Evolutionary conservation across 169 alveolate species (phyloP), one percentile per base, ranked within the genome.

Genomic region (Fabrea salina): DNA sequence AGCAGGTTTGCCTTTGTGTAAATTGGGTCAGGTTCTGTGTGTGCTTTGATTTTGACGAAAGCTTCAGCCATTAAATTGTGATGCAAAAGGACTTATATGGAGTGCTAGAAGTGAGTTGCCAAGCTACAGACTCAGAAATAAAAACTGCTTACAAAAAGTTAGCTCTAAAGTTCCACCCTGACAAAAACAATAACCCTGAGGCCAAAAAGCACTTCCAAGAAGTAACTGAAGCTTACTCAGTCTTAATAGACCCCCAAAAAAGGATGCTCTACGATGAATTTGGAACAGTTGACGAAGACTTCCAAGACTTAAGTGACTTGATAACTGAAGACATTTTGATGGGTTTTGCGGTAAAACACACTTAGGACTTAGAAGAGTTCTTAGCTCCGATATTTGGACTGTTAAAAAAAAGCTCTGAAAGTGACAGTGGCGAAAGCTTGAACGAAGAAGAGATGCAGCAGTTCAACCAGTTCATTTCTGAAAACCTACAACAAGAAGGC

Each of bases 131-230:
- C 43, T 75, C 89, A 58, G 95, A 92, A 57, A 90, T 93, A 5
- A 91, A 92, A 67, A 87, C 83, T 74, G 92, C 93, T 11, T 92
- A 88, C 83, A 80, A 93, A 51, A 80, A 81, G 53, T 67, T 91
- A 4, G 92, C 90, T 0, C 76, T 89, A 22, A 80, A 80, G 53
- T 68, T 83, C 40, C 98, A 95, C 64, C 97, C 98, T 2, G 98
- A 93, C 75, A 95, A 95, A 79, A 92, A 92, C 50, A 89, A 84
- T 86, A 94, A 86, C 61, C 90, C 86, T 22, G 43, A 80, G 30
- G 93, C 95, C 40, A 79, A 79, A 32, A 91, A 80, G 51, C 89
- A 87, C 51, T 93, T 90, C 76, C 81, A 87, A 44, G 86, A 90
- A 67, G 76, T 95, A 19, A 88, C 85, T 40, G 88, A 90, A 49